Conservation (phyloP, 1,139 yeast species). For the Torulaspora pretoriensis region DNA sequence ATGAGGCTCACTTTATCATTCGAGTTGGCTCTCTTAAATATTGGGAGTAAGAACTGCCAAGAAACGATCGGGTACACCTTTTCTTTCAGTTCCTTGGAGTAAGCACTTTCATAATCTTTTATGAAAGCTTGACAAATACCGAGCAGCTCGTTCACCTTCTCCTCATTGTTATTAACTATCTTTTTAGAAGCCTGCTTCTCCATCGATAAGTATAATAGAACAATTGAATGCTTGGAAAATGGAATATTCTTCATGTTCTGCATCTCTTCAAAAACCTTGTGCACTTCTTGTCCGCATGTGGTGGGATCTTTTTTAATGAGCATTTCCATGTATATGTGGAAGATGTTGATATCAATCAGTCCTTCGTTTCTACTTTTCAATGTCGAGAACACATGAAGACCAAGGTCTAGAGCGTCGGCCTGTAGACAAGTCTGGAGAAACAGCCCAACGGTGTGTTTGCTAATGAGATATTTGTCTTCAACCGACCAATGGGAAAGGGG, state of each 20-base stretch:
- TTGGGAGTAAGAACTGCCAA: conserved; percentile 21
- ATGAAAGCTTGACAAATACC: conserved; percentile 17
- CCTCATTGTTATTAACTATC: conserved; percentile 12
- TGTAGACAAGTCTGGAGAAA: conserved; percentile 22
- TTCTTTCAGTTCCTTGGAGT: conserved; percentile 10
- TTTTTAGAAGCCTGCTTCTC: conserved; percentile 24
- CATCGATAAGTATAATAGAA: conserved; percentile 26
- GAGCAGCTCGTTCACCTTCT: conserved; percentile 13
- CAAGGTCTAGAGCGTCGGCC: conserved; percentile 17
- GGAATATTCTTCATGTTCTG: conserved; percentile 15
- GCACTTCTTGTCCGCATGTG: conserved; percentile 20
- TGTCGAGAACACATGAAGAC: conserved; percentile 16
- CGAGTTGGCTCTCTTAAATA: conserved; percentile 13
- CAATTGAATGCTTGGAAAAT: conserved; percentile 17
- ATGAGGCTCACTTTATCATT: conserved; percentile 7
- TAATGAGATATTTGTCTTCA: conserved; percentile 16
- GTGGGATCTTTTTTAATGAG: conserved; percentile 20
- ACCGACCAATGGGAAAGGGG: conserved; percentile 23
- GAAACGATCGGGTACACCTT: conserved; percentile 16
- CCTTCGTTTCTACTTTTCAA: conserved; percentile 5
- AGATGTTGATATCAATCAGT: conserved; percentile 21
- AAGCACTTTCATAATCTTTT: conserved; percentile 14
- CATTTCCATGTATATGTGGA: conserved; percentile 21
- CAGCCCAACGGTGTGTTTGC: conserved; percentile 23
- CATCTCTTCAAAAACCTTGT: conserved; percentile 18